Percentiles rank a stretch among this genome's conserved stretches.
Evolutionary conservation across 2,329 filamentous ascomycete genomes (phyloP).

Genomic region (Nothophoma quercina): DNA sequence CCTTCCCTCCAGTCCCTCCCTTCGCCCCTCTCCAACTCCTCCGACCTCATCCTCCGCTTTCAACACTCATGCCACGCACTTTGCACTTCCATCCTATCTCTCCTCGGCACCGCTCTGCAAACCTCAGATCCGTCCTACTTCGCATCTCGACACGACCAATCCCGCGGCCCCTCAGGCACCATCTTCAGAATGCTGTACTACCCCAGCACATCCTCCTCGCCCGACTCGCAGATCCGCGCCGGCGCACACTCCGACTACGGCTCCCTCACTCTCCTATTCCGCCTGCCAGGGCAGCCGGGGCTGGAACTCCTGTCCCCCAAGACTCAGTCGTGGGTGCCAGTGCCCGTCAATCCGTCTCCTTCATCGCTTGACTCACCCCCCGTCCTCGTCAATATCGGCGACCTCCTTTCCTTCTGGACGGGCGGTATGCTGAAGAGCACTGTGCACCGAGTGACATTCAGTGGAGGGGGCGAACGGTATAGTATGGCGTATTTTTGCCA

Average conservation of each 20-base stretch:
- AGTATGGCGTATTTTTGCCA: slow-evolving; percentile 70
- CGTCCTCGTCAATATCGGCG: slow-evolving; percentile 71
- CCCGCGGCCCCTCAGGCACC: slow-evolving; percentile 59
- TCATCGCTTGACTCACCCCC: slow-evolving; percentile 61
- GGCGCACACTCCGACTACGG: slow-evolving; percentile 93
- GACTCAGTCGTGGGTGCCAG: slow-evolving; percentile 50
- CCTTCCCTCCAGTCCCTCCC: slow-evolving; percentile 76
- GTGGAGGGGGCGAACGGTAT: slow-evolving; percentile 57
- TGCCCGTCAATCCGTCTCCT: slow-evolving; percentile 63
- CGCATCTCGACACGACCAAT: slow-evolving; percentile 65
- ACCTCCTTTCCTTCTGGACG: slow-evolving; percentile 85
- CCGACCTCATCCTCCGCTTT: slow-evolving; percentile 71
- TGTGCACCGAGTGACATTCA: slow-evolving; percentile 85
- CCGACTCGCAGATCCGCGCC: slow-evolving; percentile 67
- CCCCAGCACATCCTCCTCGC: slow-evolving; percentile 27
- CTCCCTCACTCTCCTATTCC: slow-evolving; percentile 77
- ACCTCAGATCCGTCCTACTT: slow-evolving; percentile 64
- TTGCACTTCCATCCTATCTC: slow-evolving; percentile 74
- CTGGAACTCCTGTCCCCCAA: slow-evolving; percentile 77
- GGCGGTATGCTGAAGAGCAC: slow-evolving; percentile 86
- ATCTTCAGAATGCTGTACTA: slow-evolving; percentile 64
- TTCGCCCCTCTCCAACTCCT: slow-evolving; percentile 64
- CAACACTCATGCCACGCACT: slow-evolving; percentile 73
- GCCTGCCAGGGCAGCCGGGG: slow-evolving; percentile 82
- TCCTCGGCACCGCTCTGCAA: slow-evolving; percentile 80